These are phyloP conservation scores for Kodamaea fungicola DNA, from an alignment of 1,139 yeast species.

Conservation along the genomic window DNA sequence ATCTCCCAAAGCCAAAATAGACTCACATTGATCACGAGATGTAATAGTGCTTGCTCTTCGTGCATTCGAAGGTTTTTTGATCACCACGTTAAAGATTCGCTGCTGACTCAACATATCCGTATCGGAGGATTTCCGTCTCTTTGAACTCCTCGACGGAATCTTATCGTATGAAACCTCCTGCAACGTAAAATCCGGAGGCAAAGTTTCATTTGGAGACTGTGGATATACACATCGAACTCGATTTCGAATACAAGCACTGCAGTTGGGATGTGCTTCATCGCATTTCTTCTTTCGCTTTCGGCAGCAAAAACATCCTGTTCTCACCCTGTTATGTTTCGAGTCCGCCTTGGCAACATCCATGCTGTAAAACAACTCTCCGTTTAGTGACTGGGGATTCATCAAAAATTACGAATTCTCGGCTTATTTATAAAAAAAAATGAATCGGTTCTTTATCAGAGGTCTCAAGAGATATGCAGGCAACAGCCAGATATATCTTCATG, in stretches of 20 bases:
- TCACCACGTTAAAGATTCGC: constrained; percentile 12
- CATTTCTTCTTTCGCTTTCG: constrained; percentile 50
- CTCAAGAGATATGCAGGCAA: constrained; percentile 17
- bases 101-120: constrained; percentile 6
- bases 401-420: background rate
- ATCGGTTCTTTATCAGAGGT: constrained; percentile 3
- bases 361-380: too few relatives aligned
- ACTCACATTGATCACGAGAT: too few relatives aligned
- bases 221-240: constrained; percentile 42
- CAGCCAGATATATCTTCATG: constrained; percentile 25
- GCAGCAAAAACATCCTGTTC: constrained; percentile 46
- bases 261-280: constrained; percentile 38
- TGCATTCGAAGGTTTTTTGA: constrained; percentile 4
- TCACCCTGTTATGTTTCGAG: constrained; percentile 24
- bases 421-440: background rate
- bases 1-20: too few relatives aligned
- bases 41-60: constrained; percentile 1
- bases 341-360: background rate
- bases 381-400: too few relatives aligned
- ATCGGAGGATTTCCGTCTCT: constrained; percentile 2
- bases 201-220: constrained; percentile 20
- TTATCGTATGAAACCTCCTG: constrained; percentile 13
- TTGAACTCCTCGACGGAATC: constrained; percentile 4
- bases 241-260: constrained; percentile 37
- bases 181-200: constrained; percentile 26